Base-by-base conservation (phyloP, 2,329 filamentous ascomycete genomes). In the Xylaria sp. region DNA sequence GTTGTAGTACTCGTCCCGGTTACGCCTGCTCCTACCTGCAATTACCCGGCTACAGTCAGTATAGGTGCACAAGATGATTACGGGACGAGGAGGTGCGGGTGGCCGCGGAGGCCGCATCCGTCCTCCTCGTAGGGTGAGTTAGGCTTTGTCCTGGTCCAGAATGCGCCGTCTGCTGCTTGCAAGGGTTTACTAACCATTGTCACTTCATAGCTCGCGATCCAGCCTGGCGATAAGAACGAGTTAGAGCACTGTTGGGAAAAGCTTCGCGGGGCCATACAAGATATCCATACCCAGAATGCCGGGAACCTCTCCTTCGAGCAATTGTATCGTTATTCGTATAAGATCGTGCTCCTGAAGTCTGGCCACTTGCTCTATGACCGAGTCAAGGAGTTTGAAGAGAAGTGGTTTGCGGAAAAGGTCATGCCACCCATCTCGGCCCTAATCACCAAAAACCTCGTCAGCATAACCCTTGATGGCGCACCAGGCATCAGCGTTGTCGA, bases 251-350 rank as follows among this genome's bases (percentile, higher is more conserved):
- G 90, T 74, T 99, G 96, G 96, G 84, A 85, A 15, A 88, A 89
- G 53, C 88, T 99, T 7, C 86, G 90, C 54, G 87, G 89, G 57
- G 94, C 95, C 4, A 88, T 99, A 61, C 86, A 84, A 65, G 93
- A 97, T 77, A 98, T 99, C 59, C 94, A 98, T 82, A 92, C 90
- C 66, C 94, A 97, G 79, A 96, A 97, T 79, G 94, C 94, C 68
- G 97, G 94, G 10, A 86, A 87, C 17, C 88, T 99, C 2, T 97
- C 94, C 0, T 99, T 97, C 82, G 96, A 99, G 80, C 92, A 97
- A 76, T 88, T 99, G 0, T 99, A 99, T 81, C 92, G 96, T 66
- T 92, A 92, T 63, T 93, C 93, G 5, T 99, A 99, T 82, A 95
- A 96, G 79, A 93, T 98, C 23, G 95, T 98, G 0, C 83, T 97